Conservation (phyloP, 805 yeast genomes). For the Jamesozyma gamospora region DNA sequence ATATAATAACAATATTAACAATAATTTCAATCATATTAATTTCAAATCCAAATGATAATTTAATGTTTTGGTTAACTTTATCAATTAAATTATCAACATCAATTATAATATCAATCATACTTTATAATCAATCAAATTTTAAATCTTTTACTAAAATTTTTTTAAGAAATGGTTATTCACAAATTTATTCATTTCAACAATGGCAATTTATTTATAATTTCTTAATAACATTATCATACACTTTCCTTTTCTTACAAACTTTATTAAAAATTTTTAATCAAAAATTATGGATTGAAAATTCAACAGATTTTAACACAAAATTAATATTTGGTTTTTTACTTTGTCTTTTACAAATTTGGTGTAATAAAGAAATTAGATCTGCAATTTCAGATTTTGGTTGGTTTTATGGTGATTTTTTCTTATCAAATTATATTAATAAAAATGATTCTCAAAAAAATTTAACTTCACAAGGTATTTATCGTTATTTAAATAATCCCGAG, state of each 20-base stretch:
- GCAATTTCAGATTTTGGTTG: constrained; percentile 80
- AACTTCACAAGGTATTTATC: constrained; percentile 71
- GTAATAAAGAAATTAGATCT: constrained; percentile 54
- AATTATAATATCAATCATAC: constrained; percentile 38
- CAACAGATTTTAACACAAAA: constrained; percentile 12
- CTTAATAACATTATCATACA: constrained; percentile 45
- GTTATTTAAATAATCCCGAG: constrained; percentile 77
- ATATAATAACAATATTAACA: constrained; percentile 38
- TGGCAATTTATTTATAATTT: constrained; percentile 61
- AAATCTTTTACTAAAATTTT: constrained; percentile 58
- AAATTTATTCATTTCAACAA: constrained; percentile 55
- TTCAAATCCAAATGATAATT: constrained; percentile 15
- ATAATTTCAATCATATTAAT: constrained; percentile 28
- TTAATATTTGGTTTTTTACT: constrained; percentile 50
- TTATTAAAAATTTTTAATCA: constrained; percentile 24
- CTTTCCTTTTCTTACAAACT: constrained; percentile 37
- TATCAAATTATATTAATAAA: constrained; percentile 41
- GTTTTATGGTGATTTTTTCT: constrained; percentile 81
- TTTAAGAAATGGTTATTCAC: constrained; percentile 54
- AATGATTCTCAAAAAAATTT: constrained; percentile 39
- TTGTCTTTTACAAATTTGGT: constrained; percentile 54
- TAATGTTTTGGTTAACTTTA: constrained; percentile 35
- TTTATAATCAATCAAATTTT: constrained; percentile 48
- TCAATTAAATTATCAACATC: constrained; percentile 42
- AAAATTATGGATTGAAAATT: not conserved